A percentile compares a stretch with the other conserved stretches of the same genome.
These are phyloP conservation scores for Ascochyta pisi DNA, from an alignment of 2,329 filamentous ascomycete species.

Conservation along the genomic window DNA sequence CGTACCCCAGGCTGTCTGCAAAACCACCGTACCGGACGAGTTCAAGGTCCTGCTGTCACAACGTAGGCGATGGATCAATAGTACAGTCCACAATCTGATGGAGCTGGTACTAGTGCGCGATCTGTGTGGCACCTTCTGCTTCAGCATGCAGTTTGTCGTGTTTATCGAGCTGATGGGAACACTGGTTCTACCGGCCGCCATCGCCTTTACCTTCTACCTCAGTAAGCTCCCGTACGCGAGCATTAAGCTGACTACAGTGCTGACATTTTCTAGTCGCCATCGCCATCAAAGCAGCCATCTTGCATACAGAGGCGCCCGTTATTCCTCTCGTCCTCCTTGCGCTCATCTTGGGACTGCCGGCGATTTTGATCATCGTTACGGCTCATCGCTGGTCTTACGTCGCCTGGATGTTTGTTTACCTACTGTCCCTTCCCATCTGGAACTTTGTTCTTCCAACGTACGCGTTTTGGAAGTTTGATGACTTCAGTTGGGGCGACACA, in stretches of 20 bases:
- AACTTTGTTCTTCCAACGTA: constrained; percentile 95
- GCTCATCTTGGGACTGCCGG: constrained; percentile 91
- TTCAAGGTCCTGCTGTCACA: constrained; percentile 94
- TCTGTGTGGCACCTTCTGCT: constrained; percentile 98
- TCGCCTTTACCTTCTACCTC: constrained; percentile 96
- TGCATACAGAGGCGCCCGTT: constrained; percentile 69
- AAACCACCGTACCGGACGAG: constrained; percentile 92
- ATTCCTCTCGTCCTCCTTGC: constrained; percentile 90
- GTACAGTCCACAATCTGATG: constrained; percentile 98
- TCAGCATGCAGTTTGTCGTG: constrained; percentile 99
- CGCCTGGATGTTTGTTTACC: constrained; percentile 96
- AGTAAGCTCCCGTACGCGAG: constrained; percentile 63
- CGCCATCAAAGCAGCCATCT: constrained; percentile 74
- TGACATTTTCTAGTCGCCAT: constrained; percentile 70
- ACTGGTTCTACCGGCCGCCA: constrained; percentile 91
- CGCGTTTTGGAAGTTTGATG: constrained; percentile 99
- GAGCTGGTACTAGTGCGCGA: constrained; percentile 94
- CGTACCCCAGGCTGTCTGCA: constrained; percentile 97
- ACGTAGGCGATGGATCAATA: constrained; percentile 98
- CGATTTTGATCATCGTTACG: constrained; percentile 88
- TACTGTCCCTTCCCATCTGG: constrained; percentile 92
- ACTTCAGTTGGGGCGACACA: constrained; percentile 99
- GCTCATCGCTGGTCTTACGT: constrained; percentile 93
- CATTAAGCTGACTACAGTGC: constrained; percentile 16
- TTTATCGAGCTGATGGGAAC: constrained; percentile 96